These are phyloP conservation scores for Phytophthora vignae DNA, from an alignment of 352 stramenopile genomes.

Conservation along the genomic window DNA sequence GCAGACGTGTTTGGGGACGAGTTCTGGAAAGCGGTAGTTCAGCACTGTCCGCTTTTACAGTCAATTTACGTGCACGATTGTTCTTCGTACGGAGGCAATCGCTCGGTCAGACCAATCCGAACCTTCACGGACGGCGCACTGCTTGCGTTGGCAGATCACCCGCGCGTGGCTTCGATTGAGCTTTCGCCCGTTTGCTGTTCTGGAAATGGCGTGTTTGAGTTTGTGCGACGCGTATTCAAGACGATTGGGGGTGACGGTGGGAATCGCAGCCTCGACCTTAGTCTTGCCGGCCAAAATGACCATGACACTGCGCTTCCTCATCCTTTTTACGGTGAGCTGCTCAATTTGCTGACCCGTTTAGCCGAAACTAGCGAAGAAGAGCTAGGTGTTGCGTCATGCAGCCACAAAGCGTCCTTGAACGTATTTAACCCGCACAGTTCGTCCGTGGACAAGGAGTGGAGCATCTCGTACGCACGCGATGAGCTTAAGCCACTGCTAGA, in stretches of 20 bases:
- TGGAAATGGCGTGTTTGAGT: slow-evolving; percentile 47
- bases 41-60: slow-evolving; percentile 41
- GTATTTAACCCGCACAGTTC: slow-evolving; percentile 33
- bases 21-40: slow-evolving; percentile 38
- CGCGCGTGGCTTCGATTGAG: slow-evolving; percentile 37
- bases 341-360: slow-evolving; percentile 34
- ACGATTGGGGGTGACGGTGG: slow-evolving; percentile 18
- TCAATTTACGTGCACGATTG: slow-evolving; percentile 36
- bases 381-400: slow-evolving; percentile 15
- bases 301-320: slow-evolving; percentile 25
- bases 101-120: slow-evolving; percentile 32
- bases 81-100: slow-evolving; percentile 39
- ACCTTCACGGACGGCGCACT: slow-evolving; percentile 47
- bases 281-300: slow-evolving; percentile 39
- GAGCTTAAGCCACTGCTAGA: slow-evolving; percentile 48
- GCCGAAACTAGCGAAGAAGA: slow-evolving; percentile 23
- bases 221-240: slow-evolving; percentile 39
- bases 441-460: slow-evolving; percentile 34
- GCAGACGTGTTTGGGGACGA: slow-evolving; percentile 47
- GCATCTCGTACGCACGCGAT: slow-evolving; percentile 29
- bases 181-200: slow-evolving; percentile 43
- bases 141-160: slow-evolving; percentile 38
- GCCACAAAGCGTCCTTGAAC: slow-evolving; percentile 31
- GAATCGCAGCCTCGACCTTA: slow-evolving; percentile 28
- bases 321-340: slow-evolving; percentile 49